Evolutionary conservation across 179 eudicot species (phyloP).

Genomic region (Silene vulgaris): DNA sequence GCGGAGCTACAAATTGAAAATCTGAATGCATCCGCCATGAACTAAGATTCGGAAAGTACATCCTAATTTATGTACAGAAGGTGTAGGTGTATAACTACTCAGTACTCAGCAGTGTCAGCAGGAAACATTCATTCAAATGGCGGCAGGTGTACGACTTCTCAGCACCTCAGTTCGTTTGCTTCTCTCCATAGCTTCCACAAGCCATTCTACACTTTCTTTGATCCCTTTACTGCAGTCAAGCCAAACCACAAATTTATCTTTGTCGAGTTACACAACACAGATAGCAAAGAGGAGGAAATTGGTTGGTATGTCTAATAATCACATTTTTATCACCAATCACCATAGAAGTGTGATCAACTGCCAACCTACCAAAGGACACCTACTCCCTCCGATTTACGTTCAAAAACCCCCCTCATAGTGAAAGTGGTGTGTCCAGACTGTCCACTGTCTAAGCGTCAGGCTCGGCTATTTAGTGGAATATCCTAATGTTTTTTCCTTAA

Average conservation of each 20-base stretch:
- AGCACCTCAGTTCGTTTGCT: constrained; percentile 88
- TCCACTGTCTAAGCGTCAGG: no score
- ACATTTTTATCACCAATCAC: not conserved
- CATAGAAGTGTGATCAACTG: no score
- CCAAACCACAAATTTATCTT: not conserved
- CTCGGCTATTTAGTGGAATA: no score
- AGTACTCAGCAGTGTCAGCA: not conserved
- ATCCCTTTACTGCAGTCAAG: constrained; percentile 68
- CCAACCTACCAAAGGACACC: no score
- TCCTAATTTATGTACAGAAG: constrained; percentile 17
- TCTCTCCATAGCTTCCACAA: constrained; percentile 87
- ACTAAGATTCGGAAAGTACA: constrained; percentile 4
- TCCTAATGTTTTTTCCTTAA: no score
- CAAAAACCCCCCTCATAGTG: no score
- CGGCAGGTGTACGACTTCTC: constrained; percentile 54
- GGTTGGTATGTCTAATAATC: not conserved
- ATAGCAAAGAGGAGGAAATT: not conserved
- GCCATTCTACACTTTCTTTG: constrained; percentile 88
- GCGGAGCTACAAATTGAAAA: constrained; percentile 13
- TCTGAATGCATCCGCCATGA: not conserved
- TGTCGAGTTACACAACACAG: not conserved
- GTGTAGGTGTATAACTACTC: not conserved
- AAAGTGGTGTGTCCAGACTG: no score
- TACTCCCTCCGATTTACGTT: no score
- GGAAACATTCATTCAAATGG: constrained; percentile 22